Percentiles rank a stretch among this genome's conserved stretches.
phyloP scores from a whole-genome alignment of 495 filamentous ascomycete species.

The Aspergillus asperescens region DNA sequence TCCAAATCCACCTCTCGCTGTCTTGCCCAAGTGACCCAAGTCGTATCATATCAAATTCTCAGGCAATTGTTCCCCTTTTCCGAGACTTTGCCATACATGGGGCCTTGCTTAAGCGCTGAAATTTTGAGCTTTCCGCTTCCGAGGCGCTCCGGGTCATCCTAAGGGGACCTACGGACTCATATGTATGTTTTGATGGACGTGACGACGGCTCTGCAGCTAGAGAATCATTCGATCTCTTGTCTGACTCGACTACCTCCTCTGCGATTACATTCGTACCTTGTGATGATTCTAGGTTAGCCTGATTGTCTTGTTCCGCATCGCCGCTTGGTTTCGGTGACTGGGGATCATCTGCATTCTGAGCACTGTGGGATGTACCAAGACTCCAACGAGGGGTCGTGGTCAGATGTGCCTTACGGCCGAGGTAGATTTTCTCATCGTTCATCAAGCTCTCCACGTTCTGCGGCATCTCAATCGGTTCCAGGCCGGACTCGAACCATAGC shows the following conservation, averaged over 20 bases:
- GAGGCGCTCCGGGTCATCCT: neutral
- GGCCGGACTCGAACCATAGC: constrained; percentile 53
- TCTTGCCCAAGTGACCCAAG: neutral
- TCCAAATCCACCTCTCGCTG: neutral
- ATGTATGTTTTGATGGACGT: neutral
- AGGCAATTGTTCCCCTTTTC: constrained; percentile 1
- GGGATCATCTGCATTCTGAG: neutral
- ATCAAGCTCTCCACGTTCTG: constrained; percentile 77
- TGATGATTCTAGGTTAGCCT: neutral
- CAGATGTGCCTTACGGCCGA: constrained; percentile 57
- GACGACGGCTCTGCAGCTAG: neutral
- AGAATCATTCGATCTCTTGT: neutral
- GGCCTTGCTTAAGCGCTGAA: constrained; percentile 1
- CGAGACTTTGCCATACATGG: neutral
- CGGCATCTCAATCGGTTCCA: constrained; percentile 65
- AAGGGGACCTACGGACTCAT: neutral
- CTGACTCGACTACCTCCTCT: neutral
- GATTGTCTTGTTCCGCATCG: neutral
- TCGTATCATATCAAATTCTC: neutral
- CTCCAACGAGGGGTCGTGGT: constrained; percentile 10
- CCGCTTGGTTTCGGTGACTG: neutral
- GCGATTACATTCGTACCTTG: neutral
- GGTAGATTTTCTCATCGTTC: constrained; percentile 69
- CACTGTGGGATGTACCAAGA: neutral
- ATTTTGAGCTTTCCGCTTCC: neutral